A percentile compares a stretch with the other conserved stretches of the same genome.
phyloP scores from a whole-genome alignment of 495 filamentous ascomycete genomes.

The Viridothelium virens region DNA sequence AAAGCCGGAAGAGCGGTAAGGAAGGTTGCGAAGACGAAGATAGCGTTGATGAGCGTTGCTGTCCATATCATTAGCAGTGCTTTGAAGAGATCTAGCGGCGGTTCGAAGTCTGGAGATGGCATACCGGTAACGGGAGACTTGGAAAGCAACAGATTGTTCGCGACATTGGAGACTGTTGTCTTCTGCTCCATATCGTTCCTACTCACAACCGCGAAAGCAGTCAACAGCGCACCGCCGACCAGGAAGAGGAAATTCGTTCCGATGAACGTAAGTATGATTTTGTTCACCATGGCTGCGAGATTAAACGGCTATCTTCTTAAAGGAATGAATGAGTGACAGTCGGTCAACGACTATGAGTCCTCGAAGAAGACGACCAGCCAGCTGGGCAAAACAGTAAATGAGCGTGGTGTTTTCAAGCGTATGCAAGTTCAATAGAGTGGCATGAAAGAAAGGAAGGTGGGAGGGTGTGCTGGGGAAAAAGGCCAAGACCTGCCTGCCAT shows the following conservation, averaged over 20 bases:
- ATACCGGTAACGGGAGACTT: conserved; percentile 47
- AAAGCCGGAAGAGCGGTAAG: conserved; percentile 35
- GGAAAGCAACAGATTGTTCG: conserved; percentile 53
- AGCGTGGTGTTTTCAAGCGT: conserved; percentile 5
- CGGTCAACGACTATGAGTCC: conserved; percentile 9
- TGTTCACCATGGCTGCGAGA: conserved; percentile 26
- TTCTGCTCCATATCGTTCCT: conserved; percentile 40
- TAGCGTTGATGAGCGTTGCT: conserved; percentile 58
- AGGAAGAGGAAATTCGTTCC: conserved; percentile 52
- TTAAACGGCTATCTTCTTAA: neutral
- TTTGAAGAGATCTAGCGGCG: neutral
- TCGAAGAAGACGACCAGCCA: conserved; percentile 39
- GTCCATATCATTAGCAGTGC: conserved; percentile 19
- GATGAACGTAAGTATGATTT: conserved; percentile 29
- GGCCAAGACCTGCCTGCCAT: conserved; percentile 12
- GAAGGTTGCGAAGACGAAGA: conserved; percentile 53
- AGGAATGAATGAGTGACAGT: conserved; percentile 12
- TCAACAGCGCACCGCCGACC: conserved; percentile 52
- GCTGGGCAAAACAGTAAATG: conserved; percentile 33
- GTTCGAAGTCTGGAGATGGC: conserved; percentile 19
- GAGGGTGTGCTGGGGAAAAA: conserved; percentile 4
- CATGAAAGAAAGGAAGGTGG: conserved; percentile 2
- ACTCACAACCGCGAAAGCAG: conserved; percentile 55
- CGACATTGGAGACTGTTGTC: conserved; percentile 48
- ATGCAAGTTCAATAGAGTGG: neutral